phyloP scores from a whole-genome alignment of 768 basidiomycete species.

The Clavaria fumosa region DNA sequence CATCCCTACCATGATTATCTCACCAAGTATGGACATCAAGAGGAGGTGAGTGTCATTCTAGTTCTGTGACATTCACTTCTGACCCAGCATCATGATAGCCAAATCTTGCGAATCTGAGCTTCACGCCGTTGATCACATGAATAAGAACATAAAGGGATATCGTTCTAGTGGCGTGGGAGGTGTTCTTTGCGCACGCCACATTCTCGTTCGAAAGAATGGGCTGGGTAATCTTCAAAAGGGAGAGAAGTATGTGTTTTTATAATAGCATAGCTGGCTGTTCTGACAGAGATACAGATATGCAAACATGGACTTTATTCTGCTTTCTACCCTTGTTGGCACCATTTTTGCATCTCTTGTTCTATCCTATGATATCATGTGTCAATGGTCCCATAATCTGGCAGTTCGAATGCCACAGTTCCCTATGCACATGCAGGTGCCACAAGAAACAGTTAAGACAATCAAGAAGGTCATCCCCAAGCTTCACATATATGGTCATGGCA shows the following conservation, averaged over 20 bases:
- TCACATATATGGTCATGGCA: conserved; percentile 10
- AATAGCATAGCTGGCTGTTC: neutral
- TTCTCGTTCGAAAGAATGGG: conserved; percentile 15
- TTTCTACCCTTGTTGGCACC: conserved; percentile 7
- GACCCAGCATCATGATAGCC: conserved; percentile 2
- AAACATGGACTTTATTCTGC: conserved; percentile 18
- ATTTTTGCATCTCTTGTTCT: conserved; percentile 7
- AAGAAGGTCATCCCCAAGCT: conserved; percentile 9
- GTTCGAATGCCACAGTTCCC: conserved; percentile 2
- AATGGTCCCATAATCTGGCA: conserved; percentile 9
- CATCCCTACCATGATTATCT: conserved; percentile 6
- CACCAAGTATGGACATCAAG: conserved; percentile 4
- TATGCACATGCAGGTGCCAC: neutral
- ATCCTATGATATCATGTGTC: conserved; percentile 20
- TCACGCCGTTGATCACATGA: conserved; percentile 7
- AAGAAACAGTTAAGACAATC: neutral
- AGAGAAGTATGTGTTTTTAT: conserved; percentile 14
- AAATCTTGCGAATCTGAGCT: conserved; percentile 9
- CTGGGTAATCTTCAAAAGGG: conserved; percentile 22
- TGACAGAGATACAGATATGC: conserved; percentile 12
- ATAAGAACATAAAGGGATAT: conserved; percentile 8
- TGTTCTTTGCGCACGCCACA: conserved; percentile 18
- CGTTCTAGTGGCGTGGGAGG: conserved; percentile 17
- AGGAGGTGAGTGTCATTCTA: conserved; percentile 7
- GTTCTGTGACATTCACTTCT: neutral